phyloP scores from a whole-genome alignment of 495 filamentous ascomycete species.

The Pyronema domesticum region DNA sequence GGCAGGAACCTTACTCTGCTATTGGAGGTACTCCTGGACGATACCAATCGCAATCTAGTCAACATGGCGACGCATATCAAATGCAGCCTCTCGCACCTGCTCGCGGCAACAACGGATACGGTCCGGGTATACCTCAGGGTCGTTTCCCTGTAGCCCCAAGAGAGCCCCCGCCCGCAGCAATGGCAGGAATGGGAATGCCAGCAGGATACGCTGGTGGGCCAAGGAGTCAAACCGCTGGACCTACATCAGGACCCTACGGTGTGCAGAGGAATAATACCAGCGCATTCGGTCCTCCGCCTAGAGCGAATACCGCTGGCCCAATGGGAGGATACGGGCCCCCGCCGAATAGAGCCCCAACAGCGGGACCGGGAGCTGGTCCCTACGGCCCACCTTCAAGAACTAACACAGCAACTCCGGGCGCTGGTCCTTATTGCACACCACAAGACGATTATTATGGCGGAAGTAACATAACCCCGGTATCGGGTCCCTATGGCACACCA shows the following conservation, averaged over 20 bases:
- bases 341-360: not conserved
- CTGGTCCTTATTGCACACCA: no score
- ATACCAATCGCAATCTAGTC: conserved; percentile 48
- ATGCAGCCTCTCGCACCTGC: conserved; percentile 27
- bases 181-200: no score
- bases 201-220: not conserved
- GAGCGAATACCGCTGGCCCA: not conserved
- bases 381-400: not conserved
- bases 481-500: no score
- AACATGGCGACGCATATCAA: conserved; percentile 36
- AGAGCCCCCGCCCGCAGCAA: not conserved
- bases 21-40: conserved; percentile 7
- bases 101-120: not conserved
- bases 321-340: not conserved
- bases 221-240: not conserved
- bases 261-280: not conserved
- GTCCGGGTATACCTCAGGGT: not conserved
- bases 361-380: not conserved
- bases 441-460: no score
- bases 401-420: not conserved
- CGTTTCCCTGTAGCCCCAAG: not conserved
- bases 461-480: no score
- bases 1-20: not conserved
- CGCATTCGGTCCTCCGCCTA: not conserved
- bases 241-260: not conserved